phyloP scores from a whole-genome alignment of 2,329 filamentous ascomycete genomes.

The Seiridium unicorne region DNA sequence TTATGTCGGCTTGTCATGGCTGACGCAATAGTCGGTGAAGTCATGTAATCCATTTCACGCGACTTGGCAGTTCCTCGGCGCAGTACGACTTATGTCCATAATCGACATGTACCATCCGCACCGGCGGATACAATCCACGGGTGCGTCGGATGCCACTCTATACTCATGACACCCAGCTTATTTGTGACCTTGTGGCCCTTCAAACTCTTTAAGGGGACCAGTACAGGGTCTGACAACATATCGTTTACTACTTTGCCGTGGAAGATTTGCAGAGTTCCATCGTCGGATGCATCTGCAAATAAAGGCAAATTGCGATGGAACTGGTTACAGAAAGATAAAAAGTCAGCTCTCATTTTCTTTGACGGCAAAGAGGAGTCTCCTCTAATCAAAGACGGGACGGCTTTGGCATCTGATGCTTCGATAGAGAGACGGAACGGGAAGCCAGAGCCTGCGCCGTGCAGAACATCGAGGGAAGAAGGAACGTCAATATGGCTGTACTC shows the following conservation, averaged over 20 bases:
- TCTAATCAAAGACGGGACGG: too few relatives aligned
- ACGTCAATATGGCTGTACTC: too few relatives aligned
- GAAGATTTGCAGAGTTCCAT: slow-evolving; percentile 93
- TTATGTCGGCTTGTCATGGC: background rate
- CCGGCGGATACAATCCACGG: slow-evolving; percentile 94
- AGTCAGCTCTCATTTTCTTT: too few relatives aligned
- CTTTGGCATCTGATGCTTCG: too few relatives aligned
- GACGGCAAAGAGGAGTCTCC: too few relatives aligned
- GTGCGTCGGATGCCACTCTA: slow-evolving; percentile 94
- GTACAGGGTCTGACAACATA: slow-evolving; percentile 92
- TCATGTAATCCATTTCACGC: too few relatives aligned
- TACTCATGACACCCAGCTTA: slow-evolving; percentile 85
- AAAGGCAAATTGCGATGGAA: slow-evolving; percentile 81
- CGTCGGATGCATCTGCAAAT: slow-evolving; percentile 93
- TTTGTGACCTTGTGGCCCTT: slow-evolving; percentile 84
- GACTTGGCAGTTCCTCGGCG: too few relatives aligned
- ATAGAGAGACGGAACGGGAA: too few relatives aligned
- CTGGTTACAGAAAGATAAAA: background rate
- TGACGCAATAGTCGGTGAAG: too few relatives aligned
- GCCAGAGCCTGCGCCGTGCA: too few relatives aligned
- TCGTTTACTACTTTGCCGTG: slow-evolving; percentile 94
- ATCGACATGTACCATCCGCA: slow-evolving; percentile 85
- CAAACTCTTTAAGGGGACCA: slow-evolving; percentile 93
- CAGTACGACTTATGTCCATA: slow-evolving; percentile 66
- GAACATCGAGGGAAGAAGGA: too few relatives aligned